A percentile compares a stretch with the other conserved stretches of the same genome.
Evolutionary conservation across 2,329 filamentous ascomycete species (phyloP).

Genomic region (Alternaria triticina): DNA sequence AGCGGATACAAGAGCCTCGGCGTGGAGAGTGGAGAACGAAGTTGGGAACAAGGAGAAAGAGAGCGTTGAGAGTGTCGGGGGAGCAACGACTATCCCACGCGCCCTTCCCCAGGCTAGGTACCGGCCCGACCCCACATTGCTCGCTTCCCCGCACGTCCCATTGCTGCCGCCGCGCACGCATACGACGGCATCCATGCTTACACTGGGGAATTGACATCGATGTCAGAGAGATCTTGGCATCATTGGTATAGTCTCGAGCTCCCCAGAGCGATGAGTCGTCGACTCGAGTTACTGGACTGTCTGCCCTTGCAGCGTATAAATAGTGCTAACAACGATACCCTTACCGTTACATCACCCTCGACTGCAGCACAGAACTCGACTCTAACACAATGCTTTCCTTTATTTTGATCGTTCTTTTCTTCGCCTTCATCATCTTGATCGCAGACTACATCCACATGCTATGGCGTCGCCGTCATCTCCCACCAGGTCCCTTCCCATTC

Average conservation of each 20-base stretch:
- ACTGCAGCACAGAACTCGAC: fast-evolving
- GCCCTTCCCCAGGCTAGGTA: neutral
- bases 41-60: neutral
- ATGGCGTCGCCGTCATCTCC: neutral
- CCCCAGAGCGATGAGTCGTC: fast-evolving
- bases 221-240: fast-evolving
- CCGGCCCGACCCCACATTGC: neutral
- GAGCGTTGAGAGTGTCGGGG: neutral
- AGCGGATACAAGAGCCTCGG: neutral
- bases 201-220: fast-evolving
- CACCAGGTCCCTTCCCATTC: neutral
- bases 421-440: fast-evolving
- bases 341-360: too few relatives aligned
- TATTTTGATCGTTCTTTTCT: fast-evolving
- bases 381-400: neutral
- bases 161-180: fast-evolving
- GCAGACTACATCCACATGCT: neutral
- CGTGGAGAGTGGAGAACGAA: neutral
- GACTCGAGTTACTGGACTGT: neutral
- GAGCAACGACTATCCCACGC: neutral
- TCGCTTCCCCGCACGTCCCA: neutral
- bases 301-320: neutral
- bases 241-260: neutral
- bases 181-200: fast-evolving
- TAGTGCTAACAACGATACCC: neutral